Percentiles rank a stretch among this genome's conserved stretches.
These are phyloP conservation scores for Isochrysis galbana DNA, from an alignment of 78 protist genomes.

Conservation along the genomic window DNA sequence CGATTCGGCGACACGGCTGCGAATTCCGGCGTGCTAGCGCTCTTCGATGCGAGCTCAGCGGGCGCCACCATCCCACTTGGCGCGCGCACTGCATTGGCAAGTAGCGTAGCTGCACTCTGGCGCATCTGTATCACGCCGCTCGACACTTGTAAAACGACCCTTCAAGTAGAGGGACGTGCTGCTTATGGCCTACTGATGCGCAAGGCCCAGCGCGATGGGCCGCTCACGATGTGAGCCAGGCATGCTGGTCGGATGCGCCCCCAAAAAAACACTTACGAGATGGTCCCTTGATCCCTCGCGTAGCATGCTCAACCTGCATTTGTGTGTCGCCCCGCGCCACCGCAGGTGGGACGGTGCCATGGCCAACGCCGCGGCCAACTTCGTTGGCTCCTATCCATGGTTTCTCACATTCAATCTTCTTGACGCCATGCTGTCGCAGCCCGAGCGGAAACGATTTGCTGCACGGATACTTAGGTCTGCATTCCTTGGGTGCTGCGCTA, in stretches of 20 bases:
- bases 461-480: not conserved
- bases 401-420: slow-evolving; percentile 73
- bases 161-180: slow-evolving; percentile 64
- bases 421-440: slow-evolving; percentile 40
- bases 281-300: too few species aligned
- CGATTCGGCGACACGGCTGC: slow-evolving; percentile 82
- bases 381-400: slow-evolving; percentile 79
- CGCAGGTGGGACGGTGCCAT: not conserved
- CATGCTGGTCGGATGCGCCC: not conserved
- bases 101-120: slow-evolving; percentile 66
- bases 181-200: not conserved
- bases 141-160: slow-evolving; percentile 74
- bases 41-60: slow-evolving; percentile 68
- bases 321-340: too few species aligned
- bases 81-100: slow-evolving; percentile 67
- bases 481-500: slow-evolving; percentile 52
- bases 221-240: too few species aligned
- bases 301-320: too few species aligned
- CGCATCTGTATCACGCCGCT: slow-evolving; percentile 74
- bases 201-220: slow-evolving; percentile 13
- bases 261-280: too few species aligned
- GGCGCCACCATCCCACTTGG: slow-evolving; percentile 44
- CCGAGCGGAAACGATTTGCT: not conserved
- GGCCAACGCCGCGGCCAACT: not conserved
- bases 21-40: slow-evolving; percentile 75